Evolutionary conservation across 257 asterid species (phyloP).

Genomic region (Fraxinus anomala): DNA sequence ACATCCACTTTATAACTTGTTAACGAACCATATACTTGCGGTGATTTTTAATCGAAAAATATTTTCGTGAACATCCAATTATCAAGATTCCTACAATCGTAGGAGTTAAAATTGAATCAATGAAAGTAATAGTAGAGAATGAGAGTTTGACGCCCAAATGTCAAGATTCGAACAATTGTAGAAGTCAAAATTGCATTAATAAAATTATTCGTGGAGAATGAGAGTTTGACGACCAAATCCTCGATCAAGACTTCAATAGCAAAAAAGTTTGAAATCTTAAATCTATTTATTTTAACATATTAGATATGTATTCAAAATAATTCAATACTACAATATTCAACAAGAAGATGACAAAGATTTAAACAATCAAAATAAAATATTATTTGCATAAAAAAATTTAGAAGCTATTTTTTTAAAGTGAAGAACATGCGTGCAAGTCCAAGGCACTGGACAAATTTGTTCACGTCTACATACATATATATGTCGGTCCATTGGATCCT

Average conservation of each 20-base stretch:
- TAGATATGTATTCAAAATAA: not conserved
- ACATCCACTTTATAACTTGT: no score
- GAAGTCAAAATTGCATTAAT: no score
- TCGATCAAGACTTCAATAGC: not conserved
- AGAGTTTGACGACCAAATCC: not conserved
- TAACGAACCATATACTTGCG: no score
- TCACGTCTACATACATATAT: not conserved
- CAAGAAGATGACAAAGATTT: not conserved
- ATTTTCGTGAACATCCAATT: no score
- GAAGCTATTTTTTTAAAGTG: not conserved
- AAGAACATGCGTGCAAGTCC: conserved; percentile 36
- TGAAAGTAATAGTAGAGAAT: no score
- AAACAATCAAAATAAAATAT: conserved; percentile 15
- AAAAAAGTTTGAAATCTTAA: no score
- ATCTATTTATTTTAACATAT: not conserved
- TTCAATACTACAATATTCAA: not conserved
- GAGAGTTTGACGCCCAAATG: no score
- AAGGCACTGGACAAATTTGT: conserved; percentile 39
- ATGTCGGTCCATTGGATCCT: conserved; percentile 55
- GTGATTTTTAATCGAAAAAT: no score
- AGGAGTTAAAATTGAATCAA: no score
- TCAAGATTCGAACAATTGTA: no score
- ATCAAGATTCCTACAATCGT: no score
- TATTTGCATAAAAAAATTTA: not conserved
- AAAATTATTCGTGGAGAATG: no score